Percentiles rank a stretch among this genome's conserved stretches.
Evolutionary conservation across 257 asterid species (phyloP).

Genomic region (Solanum peruvianum): DNA sequence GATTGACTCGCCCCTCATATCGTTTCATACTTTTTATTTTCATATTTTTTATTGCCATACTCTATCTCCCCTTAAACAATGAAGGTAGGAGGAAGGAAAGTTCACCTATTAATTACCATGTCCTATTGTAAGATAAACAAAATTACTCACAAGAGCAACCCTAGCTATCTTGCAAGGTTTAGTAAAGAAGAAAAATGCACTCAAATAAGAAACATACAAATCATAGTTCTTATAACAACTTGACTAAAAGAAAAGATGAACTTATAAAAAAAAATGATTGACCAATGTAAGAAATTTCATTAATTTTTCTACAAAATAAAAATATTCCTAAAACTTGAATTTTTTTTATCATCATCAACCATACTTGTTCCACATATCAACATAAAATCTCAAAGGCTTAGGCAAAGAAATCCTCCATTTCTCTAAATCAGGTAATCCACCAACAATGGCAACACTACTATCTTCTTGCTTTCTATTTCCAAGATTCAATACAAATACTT

Average conservation of each 20-base stretch:
- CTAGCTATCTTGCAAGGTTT: not conserved
- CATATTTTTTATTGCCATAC: not conserved
- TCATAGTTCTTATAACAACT: not conserved
- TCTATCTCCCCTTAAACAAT: not conserved
- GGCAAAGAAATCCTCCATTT: slow-evolving; percentile 49
- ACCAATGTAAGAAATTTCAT: not conserved
- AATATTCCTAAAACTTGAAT: no score
- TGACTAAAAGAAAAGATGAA: not conserved
- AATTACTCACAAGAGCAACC: not conserved
- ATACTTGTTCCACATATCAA: slow-evolving; percentile 53
- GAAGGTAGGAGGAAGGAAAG: not conserved
- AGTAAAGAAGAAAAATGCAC: not conserved
- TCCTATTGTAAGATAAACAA: not conserved
- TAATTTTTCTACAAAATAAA: not conserved
- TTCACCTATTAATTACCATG: not conserved
- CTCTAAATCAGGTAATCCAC: slow-evolving; percentile 42
- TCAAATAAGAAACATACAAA: not conserved
- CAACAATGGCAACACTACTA: slow-evolving; percentile 64
- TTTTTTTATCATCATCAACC: not conserved
- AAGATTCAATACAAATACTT: slow-evolving; percentile 40
- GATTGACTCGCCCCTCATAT: not conserved
- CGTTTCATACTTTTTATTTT: no score
- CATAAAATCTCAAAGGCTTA: slow-evolving; percentile 49
- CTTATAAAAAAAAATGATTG: not conserved
- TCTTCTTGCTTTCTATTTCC: slow-evolving; percentile 48